Percentiles rank a stretch among this genome's conserved stretches.
These are phyloP conservation scores for Zasmidium angulare DNA, from an alignment of 2,329 filamentous ascomycete species.

Conservation along the genomic window DNA sequence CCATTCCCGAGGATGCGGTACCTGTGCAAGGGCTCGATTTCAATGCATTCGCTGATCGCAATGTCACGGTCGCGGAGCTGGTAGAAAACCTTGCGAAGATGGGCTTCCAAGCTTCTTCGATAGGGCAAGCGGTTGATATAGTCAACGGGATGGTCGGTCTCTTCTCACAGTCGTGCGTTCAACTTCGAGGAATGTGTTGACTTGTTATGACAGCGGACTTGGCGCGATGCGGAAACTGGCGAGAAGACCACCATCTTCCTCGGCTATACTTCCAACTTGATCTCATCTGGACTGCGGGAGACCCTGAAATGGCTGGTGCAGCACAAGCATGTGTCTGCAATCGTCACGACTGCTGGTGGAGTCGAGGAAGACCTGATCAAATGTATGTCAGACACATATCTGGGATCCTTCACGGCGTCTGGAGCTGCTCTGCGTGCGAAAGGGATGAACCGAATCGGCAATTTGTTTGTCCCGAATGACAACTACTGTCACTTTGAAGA, in stretches of 20 bases:
- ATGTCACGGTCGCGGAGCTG: slow-evolving; percentile 83
- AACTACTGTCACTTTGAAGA: slow-evolving; percentile 99
- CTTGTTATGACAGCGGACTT: slow-evolving; percentile 61
- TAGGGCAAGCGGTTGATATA: slow-evolving; percentile 84
- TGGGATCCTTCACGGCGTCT: slow-evolving; percentile 76
- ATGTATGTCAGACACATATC: slow-evolving; percentile 90
- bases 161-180: not conserved
- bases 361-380: slow-evolving; percentile 99
- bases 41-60: slow-evolving; percentile 70
- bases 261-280: slow-evolving; percentile 95
- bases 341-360: slow-evolving; percentile 93
- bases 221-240: slow-evolving; percentile 75
- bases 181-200: slow-evolving; percentile 7
- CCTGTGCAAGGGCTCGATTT: slow-evolving; percentile 92
- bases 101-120: slow-evolving; percentile 79
- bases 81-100: slow-evolving; percentile 79
- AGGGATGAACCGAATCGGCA: slow-evolving; percentile 93
- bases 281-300: slow-evolving; percentile 90
- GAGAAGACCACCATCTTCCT: slow-evolving; percentile 90
- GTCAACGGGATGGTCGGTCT: slow-evolving; percentile 86
- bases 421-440: slow-evolving; percentile 77
- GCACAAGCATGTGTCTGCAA: slow-evolving; percentile 86
- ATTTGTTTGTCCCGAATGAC: slow-evolving; percentile 90
- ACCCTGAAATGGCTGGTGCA: slow-evolving; percentile 90
- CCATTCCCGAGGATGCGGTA: slow-evolving; percentile 74